Percentiles rank a stretch among this genome's conserved stretches.
Evolutionary conservation across 2,329 filamentous ascomycete species (phyloP).

Genomic region (Magnaporthiopsis poae): DNA sequence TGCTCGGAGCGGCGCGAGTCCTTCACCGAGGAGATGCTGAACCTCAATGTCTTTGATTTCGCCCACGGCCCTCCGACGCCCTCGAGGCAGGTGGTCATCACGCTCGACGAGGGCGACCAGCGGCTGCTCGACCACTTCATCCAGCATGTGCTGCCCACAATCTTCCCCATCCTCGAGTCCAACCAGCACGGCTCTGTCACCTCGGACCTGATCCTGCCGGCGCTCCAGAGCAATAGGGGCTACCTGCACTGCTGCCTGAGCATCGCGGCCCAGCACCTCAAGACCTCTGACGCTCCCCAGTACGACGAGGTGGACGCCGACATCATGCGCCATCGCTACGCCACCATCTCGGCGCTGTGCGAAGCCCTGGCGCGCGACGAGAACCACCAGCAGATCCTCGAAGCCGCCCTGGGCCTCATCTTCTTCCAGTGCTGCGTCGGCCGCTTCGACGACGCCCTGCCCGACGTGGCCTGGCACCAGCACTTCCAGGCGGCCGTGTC

Average conservation of each 20-base stretch:
- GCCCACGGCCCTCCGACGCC: slow-evolving; percentile 55
- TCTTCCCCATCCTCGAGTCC: slow-evolving; percentile 85
- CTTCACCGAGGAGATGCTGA: slow-evolving; percentile 53
- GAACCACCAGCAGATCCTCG: slow-evolving; percentile 78
- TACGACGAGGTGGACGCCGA: slow-evolving; percentile 74
- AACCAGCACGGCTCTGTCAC: slow-evolving; percentile 77
- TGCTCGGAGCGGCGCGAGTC: slow-evolving; percentile 61
- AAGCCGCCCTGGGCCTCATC: slow-evolving; percentile 87
- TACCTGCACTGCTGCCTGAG: slow-evolving; percentile 94
- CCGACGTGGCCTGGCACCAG: slow-evolving; percentile 92
- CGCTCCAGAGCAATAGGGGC: slow-evolving; percentile 80
- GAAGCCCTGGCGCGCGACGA: slow-evolving; percentile 70
- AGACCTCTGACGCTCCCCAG: slow-evolving; percentile 58
- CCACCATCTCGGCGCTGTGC: slow-evolving; percentile 77
- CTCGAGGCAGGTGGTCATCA: slow-evolving; percentile 61
- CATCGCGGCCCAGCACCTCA: slow-evolving; percentile 84
- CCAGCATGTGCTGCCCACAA: slow-evolving; percentile 71
- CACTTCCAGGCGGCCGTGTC: slow-evolving; percentile 88
- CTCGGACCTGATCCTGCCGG: slow-evolving; percentile 74
- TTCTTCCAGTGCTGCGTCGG: slow-evolving; percentile 93
- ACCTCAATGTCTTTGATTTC: slow-evolving; percentile 77
- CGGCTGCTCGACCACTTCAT: slow-evolving; percentile 84
- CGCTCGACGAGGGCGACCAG: slow-evolving; percentile 75
- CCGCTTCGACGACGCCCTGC: slow-evolving; percentile 69
- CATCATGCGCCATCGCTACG: slow-evolving; percentile 83